Base-by-base conservation (phyloP, 345 rosid species). In the Geranium brycei region DNA sequence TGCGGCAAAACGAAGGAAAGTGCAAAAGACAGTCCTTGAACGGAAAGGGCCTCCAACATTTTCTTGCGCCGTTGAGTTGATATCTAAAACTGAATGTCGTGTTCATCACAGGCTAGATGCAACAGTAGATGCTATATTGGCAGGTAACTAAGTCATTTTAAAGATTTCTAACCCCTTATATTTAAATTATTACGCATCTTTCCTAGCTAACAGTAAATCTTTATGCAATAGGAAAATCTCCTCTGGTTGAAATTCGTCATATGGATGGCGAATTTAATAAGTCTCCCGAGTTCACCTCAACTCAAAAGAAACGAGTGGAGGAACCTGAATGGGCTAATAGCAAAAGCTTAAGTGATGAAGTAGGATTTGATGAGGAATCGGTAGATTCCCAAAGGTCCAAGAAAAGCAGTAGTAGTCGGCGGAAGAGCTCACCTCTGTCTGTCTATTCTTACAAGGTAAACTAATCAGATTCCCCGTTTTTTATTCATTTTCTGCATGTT, bases 11-110 rank as follows among this genome's bases (percentile, higher is more conserved):
- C 86, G 83, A 74, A 83, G 96, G 82, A 92, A 87, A 81, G 91
- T 87, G 67, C 97, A 89, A 80, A 89, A 89, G 84, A 89, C 96
- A 23, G 87, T 87, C 83, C 95, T 92, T 35, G 96, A 92, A 80
- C 78, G 98, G 69, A 87, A 89, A 79, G 95, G 95, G 56, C 89
- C 96, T 32, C 77, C 95, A 3, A 72, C 98, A 18, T 91, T 91
- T 69, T 80, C 88, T 38, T 92, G 95, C 74, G 95, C 95, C 5
- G 89, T 89, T 58, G 98, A 89, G 79, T 67, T 92, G 87, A 87
- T 87, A 77, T 83, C 98, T 30, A 83, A 74, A 77, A 81, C 88
- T 0, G 89, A 89, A 64, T 89, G 90, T 23, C 95, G 81, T 60
- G 87, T 92, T 72, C 95, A 92, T 76, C 88, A 86, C 71, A 79